A percentile compares a stretch with the other conserved stretches of the same genome.
phyloP scores from a whole-genome alignment of 2,329 filamentous ascomycete genomes.

The Emergomyces orientalis region DNA sequence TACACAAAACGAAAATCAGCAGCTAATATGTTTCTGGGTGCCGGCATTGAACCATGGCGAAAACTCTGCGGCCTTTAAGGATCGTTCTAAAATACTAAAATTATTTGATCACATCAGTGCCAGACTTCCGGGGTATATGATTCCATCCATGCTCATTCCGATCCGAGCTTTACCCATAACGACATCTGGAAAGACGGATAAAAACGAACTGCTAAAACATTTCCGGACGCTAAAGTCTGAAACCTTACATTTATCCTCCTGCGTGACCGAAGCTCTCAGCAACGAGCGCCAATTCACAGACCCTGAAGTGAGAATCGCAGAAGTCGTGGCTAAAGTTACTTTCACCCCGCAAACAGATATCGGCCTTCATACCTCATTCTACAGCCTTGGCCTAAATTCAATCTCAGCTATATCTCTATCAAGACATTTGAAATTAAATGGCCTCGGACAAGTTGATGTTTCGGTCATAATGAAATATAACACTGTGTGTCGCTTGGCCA shows the following conservation, averaged over 20 bases:
- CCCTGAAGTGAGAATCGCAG: constrained; percentile 49
- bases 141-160: constrained; percentile 65
- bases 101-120: constrained; percentile 49
- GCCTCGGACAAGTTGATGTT: constrained; percentile 49
- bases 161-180: constrained; percentile 62
- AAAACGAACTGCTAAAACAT: constrained; percentile 40
- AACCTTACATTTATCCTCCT: constrained; percentile 38
- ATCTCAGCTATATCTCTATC: constrained; percentile 68
- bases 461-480: constrained; percentile 61
- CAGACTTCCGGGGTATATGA: constrained; percentile 64
- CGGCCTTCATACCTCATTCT: constrained; percentile 60
- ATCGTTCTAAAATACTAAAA: constrained; percentile 24
- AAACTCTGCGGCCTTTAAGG: constrained; percentile 4
- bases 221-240: constrained; percentile 42
- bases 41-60: constrained; percentile 25
- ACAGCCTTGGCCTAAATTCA: constrained; percentile 72
- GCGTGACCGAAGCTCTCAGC: constrained; percentile 20
- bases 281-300: constrained; percentile 41
- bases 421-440: constrained; percentile 42
- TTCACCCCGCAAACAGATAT: constrained; percentile 41
- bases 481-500: constrained; percentile 51
- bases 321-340: constrained; percentile 46
- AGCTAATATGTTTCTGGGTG: constrained; percentile 63
- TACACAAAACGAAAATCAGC: constrained; percentile 35
- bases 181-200: constrained; percentile 65